Conservation (phyloP, 2,329 filamentous ascomycete species). For the Fusarium pseudograminearum region DNA sequence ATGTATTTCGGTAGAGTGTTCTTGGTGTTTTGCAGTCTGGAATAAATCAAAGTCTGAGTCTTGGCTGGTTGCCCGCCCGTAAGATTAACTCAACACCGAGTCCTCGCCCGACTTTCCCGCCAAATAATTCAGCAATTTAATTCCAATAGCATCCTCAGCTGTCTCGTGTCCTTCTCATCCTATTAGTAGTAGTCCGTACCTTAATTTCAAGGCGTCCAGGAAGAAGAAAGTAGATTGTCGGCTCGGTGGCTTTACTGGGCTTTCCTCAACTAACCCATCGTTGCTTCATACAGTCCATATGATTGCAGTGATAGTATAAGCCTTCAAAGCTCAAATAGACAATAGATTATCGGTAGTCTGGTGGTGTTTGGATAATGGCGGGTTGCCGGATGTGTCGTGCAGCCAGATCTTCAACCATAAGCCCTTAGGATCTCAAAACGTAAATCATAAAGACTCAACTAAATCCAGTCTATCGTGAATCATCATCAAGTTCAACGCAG, state of each 20-base stretch:
- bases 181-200: not conserved
- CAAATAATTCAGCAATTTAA: not conserved
- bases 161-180: not conserved
- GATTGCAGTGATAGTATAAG: no score
- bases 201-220: not conserved
- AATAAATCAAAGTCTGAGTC: not conserved
- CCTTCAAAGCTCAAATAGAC: not conserved
- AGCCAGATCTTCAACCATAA: not conserved
- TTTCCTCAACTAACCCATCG: not conserved
- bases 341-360: rapidly evolving
- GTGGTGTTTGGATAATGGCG: not conserved
- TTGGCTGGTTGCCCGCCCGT: not conserved
- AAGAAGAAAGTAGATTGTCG: no score
- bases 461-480: not conserved
- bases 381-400: not conserved
- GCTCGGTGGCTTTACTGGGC: no score
- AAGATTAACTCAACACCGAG: not conserved
- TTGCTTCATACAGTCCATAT: not conserved
- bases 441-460: not conserved
- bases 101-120: not conserved
- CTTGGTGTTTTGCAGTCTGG: not conserved
- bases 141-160: not conserved
- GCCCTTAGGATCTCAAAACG: not conserved
- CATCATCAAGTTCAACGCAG: no score
- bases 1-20: not conserved